Conservation (phyloP, 2,329 filamentous ascomycete species). For the Aspergillus novoparasiticus region DNA sequence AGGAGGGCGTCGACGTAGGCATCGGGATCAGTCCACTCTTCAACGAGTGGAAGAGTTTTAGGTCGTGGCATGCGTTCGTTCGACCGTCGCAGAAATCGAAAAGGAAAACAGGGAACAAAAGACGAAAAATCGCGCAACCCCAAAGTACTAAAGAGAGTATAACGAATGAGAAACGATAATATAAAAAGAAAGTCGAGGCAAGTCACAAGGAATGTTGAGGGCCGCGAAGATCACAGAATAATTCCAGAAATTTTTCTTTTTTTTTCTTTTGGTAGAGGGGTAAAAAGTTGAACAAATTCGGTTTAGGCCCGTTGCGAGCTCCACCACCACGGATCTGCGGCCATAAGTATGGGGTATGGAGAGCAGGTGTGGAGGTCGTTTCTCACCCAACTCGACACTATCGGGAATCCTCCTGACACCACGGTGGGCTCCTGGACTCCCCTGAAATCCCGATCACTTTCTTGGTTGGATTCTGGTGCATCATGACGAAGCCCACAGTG, state of each 20-base stretch:
- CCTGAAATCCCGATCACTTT: not conserved
- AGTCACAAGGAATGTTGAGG: not conserved
- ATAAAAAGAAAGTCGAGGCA: constrained; percentile 2
- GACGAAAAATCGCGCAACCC: not conserved
- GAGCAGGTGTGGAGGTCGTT: constrained; percentile 4
- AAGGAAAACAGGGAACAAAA: not conserved
- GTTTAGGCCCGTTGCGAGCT: constrained; percentile 1
- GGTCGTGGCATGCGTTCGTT: constrained; percentile 49
- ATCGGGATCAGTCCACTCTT: constrained; percentile 70
- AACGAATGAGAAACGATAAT: not conserved
- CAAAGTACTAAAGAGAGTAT: not conserved
- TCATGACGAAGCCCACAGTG: not conserved
- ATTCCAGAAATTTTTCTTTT: constrained; percentile 7
- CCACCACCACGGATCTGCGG: constrained; percentile 1
- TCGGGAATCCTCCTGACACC: not conserved
- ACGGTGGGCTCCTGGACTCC: not conserved
- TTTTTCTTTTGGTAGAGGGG: not conserved
- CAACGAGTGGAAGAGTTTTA: constrained; percentile 66
- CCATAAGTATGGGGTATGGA: constrained; percentile 4
- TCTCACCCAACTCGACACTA: not conserved
- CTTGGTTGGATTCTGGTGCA: not conserved
- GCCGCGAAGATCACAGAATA: not conserved
- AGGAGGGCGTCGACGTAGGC: constrained; percentile 79
- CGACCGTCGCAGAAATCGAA: not conserved
- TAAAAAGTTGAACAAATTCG: not conserved